Percentiles rank a stretch among this genome's conserved stretches.
These are phyloP conservation scores for Salmacisia buchloeana DNA, from an alignment of 1,284 basidiomycete species.

Conservation along the genomic window DNA sequence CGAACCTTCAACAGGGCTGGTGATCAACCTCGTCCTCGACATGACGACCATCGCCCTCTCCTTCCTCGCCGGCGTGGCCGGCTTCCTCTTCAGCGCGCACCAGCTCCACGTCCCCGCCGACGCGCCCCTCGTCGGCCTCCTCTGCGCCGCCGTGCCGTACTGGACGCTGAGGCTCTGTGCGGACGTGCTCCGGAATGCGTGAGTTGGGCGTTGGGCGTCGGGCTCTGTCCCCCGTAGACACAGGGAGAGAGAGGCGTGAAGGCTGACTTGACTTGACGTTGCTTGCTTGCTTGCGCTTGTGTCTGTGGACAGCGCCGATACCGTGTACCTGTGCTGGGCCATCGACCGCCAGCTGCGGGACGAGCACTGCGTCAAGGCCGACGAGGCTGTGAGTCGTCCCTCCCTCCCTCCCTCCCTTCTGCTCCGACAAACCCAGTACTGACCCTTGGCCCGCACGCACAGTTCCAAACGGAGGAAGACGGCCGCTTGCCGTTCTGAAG, in stretches of 20 bases:
- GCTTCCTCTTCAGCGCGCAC: constrained; percentile 82
- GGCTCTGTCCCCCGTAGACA: not conserved
- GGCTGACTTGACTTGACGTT: not conserved
- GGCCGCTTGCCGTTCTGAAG: not conserved
- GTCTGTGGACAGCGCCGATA: constrained; percentile 60
- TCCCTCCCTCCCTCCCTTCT: not conserved
- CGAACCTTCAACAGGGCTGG: constrained; percentile 52
- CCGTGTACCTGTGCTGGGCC: constrained; percentile 80
- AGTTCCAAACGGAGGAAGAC: constrained; percentile 4
- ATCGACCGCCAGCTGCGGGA: constrained; percentile 66
- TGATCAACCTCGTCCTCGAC: constrained; percentile 62
- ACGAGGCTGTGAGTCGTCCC: constrained; percentile 8
- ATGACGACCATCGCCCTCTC: constrained; percentile 70
- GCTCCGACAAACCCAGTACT: not conserved
- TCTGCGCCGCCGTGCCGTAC: constrained; percentile 73
- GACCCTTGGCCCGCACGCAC: not conserved
- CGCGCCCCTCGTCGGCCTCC: constrained; percentile 68
- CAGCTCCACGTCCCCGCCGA: constrained; percentile 69
- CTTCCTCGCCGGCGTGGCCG: constrained; percentile 71
- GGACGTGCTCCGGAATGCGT: constrained; percentile 73
- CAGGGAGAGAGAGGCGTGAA: not conserved
- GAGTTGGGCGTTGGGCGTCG: constrained; percentile 38
- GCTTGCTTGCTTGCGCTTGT: constrained; percentile 4
- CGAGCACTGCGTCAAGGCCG: constrained; percentile 14
- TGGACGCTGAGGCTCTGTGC: constrained; percentile 75